phyloP scores from a whole-genome alignment of 2,329 filamentous ascomycete species.

The Pseudohalonectria lignicola region DNA sequence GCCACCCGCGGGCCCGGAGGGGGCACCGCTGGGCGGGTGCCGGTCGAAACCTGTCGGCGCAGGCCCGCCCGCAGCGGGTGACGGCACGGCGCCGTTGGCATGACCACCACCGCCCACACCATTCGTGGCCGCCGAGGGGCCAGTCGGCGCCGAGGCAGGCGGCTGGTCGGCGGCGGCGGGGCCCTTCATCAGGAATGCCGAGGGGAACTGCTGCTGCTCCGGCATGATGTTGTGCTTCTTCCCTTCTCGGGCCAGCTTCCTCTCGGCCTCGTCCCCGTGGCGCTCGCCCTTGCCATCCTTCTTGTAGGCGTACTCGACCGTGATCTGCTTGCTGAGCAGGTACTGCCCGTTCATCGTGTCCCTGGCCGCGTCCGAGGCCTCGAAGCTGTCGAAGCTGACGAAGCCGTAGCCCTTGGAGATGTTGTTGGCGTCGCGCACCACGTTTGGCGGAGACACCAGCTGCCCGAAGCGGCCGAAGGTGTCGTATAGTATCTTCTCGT shows the following conservation, averaged over 20 bases:
- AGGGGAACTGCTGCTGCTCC: conserved; percentile 63
- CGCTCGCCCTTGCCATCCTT: conserved; percentile 96
- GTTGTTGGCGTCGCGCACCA: conserved; percentile 80
- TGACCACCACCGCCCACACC: not conserved
- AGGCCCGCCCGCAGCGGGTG: no score
- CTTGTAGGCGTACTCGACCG: conserved; percentile 97
- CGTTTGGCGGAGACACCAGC: conserved; percentile 76
- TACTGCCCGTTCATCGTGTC: conserved; percentile 93
- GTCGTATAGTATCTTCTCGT: conserved; percentile 93
- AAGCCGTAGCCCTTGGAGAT: conserved; percentile 94
- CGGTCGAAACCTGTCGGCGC: no score
- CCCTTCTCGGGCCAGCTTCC: conserved; percentile 82
- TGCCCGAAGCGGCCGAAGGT: conserved; percentile 87
- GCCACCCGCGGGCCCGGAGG: not conserved
- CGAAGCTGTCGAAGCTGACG: conserved; percentile 85
- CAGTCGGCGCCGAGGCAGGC: not conserved
- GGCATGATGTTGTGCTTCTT: conserved; percentile 90
- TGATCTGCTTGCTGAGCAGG: conserved; percentile 92
- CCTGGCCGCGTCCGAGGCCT: conserved; percentile 84
- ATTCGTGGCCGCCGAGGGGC: conserved; percentile 1
- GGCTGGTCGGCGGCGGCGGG: conserved; percentile 5
- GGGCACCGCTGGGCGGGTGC: not conserved
- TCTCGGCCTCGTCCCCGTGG: conserved; percentile 88
- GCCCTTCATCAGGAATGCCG: conserved; percentile 50
- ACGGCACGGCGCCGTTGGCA: not conserved